phyloP scores from a whole-genome alignment of 192 early-diverging fungal species.

The Obelidium mucronatum region DNA sequence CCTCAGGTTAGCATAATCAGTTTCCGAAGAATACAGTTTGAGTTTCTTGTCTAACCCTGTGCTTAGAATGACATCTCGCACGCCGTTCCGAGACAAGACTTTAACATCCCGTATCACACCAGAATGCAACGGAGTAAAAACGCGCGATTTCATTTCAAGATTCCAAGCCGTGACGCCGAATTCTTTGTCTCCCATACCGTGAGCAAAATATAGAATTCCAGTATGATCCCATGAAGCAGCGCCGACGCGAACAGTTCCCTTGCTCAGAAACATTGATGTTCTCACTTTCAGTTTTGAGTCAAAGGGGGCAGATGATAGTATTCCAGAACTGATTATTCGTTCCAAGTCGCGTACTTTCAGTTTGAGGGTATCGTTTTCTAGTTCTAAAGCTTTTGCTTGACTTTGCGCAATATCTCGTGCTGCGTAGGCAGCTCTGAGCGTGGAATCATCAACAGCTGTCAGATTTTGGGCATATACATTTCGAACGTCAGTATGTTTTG shows the following conservation, averaged over 20 bases:
- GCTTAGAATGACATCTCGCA: background rate
- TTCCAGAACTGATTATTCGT: background rate
- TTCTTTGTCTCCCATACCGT: background rate
- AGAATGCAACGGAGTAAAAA: background rate
- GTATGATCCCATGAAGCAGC: background rate
- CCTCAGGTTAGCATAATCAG: background rate
- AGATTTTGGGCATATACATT: background rate
- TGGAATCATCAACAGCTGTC: background rate
- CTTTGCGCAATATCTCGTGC: background rate
- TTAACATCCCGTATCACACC: background rate
- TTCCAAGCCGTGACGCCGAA: background rate
- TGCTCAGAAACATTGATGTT: background rate
- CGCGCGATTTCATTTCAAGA: background rate
- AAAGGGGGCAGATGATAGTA: no score
- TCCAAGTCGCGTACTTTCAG: background rate
- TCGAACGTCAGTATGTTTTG: background rate
- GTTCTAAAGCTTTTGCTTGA: background rate
- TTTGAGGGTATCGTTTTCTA: background rate
- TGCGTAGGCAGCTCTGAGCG: background rate
- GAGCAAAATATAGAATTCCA: background rate
- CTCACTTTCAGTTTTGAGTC: background rate
- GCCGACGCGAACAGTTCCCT: background rate
- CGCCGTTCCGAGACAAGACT: background rate
- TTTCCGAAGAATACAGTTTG: background rate
- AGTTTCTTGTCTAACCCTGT: background rate